These are phyloP conservation scores for Physcomitrellopsis africana DNA, from an alignment of 225 moss, liverwort and hornwort genomes.

Conservation along the genomic window DNA sequence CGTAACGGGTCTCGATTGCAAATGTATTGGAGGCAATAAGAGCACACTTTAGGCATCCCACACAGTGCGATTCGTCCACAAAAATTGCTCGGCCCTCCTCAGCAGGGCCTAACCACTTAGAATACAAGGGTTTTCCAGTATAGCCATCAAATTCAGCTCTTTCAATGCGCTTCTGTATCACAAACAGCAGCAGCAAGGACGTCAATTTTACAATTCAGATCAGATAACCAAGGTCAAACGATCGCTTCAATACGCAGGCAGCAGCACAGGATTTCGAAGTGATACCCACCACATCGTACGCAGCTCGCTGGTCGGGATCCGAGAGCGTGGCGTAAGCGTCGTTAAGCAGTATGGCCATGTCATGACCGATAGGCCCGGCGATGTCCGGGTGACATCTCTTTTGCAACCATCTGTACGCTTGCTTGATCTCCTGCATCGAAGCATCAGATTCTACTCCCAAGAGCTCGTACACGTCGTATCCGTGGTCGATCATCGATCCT, in stretches of 20 bases:
- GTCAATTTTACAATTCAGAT: neutral
- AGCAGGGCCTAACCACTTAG: slow-evolving; percentile 77
- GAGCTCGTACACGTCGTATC: slow-evolving; percentile 90
- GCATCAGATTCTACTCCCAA: slow-evolving; percentile 78
- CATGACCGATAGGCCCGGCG: slow-evolving; percentile 85
- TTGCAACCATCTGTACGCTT: slow-evolving; percentile 93
- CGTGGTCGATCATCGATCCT: slow-evolving; percentile 51
- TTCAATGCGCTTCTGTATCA: slow-evolving; percentile 65
- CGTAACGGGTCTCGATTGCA: slow-evolving; percentile 78
- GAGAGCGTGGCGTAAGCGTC: slow-evolving; percentile 81
- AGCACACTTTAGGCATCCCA: slow-evolving; percentile 95
- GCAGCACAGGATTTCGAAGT: neutral
- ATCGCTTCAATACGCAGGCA: slow-evolving; percentile 5
- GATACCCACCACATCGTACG: slow-evolving; percentile 71
- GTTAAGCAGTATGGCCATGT: slow-evolving; percentile 95
- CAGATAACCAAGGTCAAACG: neutral
- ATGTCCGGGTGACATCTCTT: slow-evolving; percentile 93
- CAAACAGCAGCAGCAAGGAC: slow-evolving; percentile 1
- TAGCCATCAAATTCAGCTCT: slow-evolving; percentile 75
- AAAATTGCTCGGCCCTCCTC: slow-evolving; percentile 86
- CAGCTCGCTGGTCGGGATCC: slow-evolving; percentile 69
- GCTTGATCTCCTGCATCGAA: slow-evolving; percentile 61
- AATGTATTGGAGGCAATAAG: slow-evolving; percentile 88
- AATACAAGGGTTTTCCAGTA: slow-evolving; percentile 88
- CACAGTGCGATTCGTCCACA: slow-evolving; percentile 87